phyloP scores from a whole-genome alignment of 345 rosid genomes.

The Lepidium africanum region DNA sequence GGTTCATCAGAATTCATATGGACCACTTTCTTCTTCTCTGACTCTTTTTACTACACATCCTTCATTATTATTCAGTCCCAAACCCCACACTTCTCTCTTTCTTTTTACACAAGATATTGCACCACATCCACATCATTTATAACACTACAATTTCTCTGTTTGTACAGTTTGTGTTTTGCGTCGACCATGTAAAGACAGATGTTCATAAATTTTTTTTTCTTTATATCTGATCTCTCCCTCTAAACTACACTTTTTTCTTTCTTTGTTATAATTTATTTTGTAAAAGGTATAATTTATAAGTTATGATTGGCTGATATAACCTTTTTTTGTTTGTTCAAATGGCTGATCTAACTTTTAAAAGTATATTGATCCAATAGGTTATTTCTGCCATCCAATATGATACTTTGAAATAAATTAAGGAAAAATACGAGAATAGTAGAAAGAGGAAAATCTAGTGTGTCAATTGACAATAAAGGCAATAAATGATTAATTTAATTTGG shows the following conservation, averaged over 20 bases:
- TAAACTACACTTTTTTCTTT: neutral
- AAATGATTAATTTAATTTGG: neutral
- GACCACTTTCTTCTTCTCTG: constrained; percentile 15
- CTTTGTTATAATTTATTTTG: neutral
- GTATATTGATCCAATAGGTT: neutral
- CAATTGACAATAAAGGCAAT: constrained; percentile 15
- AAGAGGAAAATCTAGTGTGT: constrained; percentile 11
- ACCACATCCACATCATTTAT: neutral
- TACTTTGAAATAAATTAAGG: too few species aligned
- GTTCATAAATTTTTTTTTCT: neutral
- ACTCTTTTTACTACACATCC: neutral
- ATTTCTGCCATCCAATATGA: neutral
- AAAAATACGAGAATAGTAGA: neutral
- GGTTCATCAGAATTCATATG: constrained; percentile 19
- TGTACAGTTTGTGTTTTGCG: neutral
- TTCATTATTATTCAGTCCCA: neutral
- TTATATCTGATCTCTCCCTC: neutral
- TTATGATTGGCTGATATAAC: neutral
- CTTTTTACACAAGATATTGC: neutral
- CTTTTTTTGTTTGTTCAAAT: too few species aligned
- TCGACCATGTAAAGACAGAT: neutral
- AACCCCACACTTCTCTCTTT: neutral
- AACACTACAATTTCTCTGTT: neutral
- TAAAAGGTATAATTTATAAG: neutral
- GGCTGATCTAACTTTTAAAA: too few species aligned